Evolutionary conservation across 345 rosid species (phyloP).

Genomic region (Syzygium grande): DNA sequence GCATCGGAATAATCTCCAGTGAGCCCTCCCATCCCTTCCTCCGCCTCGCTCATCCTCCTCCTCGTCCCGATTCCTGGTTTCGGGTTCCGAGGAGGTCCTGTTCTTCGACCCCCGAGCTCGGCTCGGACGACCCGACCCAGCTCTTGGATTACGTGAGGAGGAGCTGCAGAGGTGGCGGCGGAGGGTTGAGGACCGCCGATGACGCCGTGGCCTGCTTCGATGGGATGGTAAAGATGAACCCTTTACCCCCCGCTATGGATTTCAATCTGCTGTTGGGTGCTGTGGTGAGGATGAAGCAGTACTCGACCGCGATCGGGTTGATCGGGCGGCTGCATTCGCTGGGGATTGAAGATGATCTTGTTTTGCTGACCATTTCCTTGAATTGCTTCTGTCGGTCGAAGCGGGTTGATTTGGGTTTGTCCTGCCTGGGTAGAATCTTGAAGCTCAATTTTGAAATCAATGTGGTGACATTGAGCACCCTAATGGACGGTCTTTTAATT

Average conservation of each 20-base stretch:
- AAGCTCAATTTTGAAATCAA: background rate
- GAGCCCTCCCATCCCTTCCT: background rate
- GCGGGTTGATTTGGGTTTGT: background rate
- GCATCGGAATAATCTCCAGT: background rate
- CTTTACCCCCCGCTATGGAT: background rate
- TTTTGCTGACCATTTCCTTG: background rate
- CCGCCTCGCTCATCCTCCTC: background rate
- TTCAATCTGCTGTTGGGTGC: constrained; percentile 1
- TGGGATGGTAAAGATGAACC: background rate
- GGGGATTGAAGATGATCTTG: background rate
- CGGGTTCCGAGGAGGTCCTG: background rate
- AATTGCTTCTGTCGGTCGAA: background rate
- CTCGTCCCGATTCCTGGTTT: background rate
- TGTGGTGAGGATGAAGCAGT: background rate
- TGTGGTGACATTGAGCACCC: background rate
- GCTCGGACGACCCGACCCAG: background rate
- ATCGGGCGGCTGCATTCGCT: background rate
- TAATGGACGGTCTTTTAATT: background rate
- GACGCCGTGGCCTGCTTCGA: background rate
- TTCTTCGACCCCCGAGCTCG: background rate
- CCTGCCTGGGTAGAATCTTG: background rate
- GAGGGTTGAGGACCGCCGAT: background rate
- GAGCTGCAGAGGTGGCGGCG: background rate
- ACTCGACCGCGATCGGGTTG: background rate
- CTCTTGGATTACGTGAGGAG: background rate